phyloP scores from a whole-genome alignment of 306 rosid genomes.

The Medicago truncatula region MtrunA17r5.0-ANR NC_053044.1:48995001-48995500 shows the following conservation, averaged over 20 bases:
- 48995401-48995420: slow-evolving; percentile 85
- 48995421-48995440: slow-evolving; percentile 76
- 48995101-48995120: slow-evolving; percentile 76
- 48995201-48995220: slow-evolving; percentile 67
- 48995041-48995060: slow-evolving; percentile 78
- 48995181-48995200: slow-evolving; percentile 29
- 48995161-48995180: slow-evolving; percentile 25
- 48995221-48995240: slow-evolving; percentile 49
- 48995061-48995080: slow-evolving; percentile 67
- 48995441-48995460: slow-evolving; percentile 70
- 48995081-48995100: slow-evolving; percentile 93
- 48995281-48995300: background rate
- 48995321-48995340: background rate
- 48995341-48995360: slow-evolving; percentile 3
- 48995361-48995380: slow-evolving; percentile 21
- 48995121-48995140: slow-evolving; percentile 39
- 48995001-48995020: slow-evolving; percentile 87
- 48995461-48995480: slow-evolving; percentile 85
- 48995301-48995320: slow-evolving; percentile 10
- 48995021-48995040: slow-evolving; percentile 94
- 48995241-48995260: slow-evolving; percentile 48
- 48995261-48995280: slow-evolving; percentile 76
- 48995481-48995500: slow-evolving; percentile 53
- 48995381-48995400: slow-evolving; percentile 73
- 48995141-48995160: slow-evolving; percentile 16